Evolutionary conservation across 2,329 filamentous ascomycete genomes (phyloP).

Genomic region (Intubia oerlemansii): DNA sequence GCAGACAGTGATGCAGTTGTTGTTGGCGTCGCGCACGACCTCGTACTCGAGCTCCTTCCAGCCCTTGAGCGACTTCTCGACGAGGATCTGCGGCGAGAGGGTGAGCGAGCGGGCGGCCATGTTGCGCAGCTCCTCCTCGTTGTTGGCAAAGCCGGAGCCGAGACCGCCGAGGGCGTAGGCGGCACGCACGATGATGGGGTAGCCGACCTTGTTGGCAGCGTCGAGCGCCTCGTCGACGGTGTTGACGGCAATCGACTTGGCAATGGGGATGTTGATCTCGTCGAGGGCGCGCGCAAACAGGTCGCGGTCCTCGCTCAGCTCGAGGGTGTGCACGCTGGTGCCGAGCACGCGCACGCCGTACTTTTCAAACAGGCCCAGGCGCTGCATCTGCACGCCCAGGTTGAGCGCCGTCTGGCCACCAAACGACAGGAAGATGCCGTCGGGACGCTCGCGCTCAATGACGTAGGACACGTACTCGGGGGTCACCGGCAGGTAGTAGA

Average conservation of each 20-base stretch:
- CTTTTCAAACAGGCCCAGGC: constrained; percentile 83
- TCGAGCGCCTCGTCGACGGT: constrained; percentile 83
- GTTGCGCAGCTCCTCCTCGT: constrained; percentile 82
- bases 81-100: constrained; percentile 84
- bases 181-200: constrained; percentile 94
- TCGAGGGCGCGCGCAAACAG: constrained; percentile 88
- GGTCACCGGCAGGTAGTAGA: constrained; percentile 95
- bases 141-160: constrained; percentile 88
- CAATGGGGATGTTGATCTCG: constrained; percentile 94
- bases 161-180: constrained; percentile 92
- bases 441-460: constrained; percentile 85
- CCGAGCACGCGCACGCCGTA: constrained; percentile 91
- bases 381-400: constrained; percentile 91
- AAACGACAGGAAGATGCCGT: constrained; percentile 94
- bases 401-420: constrained; percentile 95
- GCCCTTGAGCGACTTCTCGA: constrained; percentile 96
- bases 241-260: constrained; percentile 80
- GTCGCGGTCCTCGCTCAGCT: constrained; percentile 89
- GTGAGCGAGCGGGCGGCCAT: constrained; percentile 83
- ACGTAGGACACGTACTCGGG: constrained; percentile 96
- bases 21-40: constrained; percentile 86
- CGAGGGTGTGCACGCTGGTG: constrained; percentile 82
- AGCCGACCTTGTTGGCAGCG: constrained; percentile 71
- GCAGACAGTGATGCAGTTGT: constrained; percentile 98
- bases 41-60: constrained; percentile 99